Percentiles rank a stretch among this genome's conserved stretches.
These are phyloP conservation scores for Exophiala bonariae DNA, from an alignment of 2,329 filamentous ascomycete species.

Conservation along the genomic window DNA sequence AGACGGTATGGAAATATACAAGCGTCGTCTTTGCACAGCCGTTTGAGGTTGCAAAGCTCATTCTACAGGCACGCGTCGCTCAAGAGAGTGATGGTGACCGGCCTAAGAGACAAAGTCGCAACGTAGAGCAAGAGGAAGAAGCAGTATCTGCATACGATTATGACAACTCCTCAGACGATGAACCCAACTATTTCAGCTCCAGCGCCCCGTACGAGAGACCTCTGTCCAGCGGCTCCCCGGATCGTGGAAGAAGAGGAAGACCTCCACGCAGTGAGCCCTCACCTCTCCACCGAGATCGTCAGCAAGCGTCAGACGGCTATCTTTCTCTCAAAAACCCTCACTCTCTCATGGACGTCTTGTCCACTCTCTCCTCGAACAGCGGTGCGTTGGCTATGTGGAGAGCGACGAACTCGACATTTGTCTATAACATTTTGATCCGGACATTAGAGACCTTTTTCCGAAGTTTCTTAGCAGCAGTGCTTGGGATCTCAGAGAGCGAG, in stretches of 20 bases:
- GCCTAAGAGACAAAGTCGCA: slow-evolving; percentile 10
- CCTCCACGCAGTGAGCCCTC: slow-evolving; percentile 38
- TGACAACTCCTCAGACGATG: slow-evolving; percentile 30
- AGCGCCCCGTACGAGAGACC: slow-evolving; percentile 21
- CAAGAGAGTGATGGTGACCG: slow-evolving; percentile 32
- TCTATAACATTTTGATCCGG: slow-evolving; percentile 83
- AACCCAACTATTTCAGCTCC: slow-evolving; percentile 57
- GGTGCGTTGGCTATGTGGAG: slow-evolving; percentile 94
- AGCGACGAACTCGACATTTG: slow-evolving; percentile 84
- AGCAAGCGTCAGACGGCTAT: slow-evolving; percentile 51
- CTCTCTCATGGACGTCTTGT: slow-evolving; percentile 82
- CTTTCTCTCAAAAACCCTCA: slow-evolving; percentile 72
- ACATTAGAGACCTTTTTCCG: slow-evolving; percentile 90
- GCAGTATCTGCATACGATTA: slow-evolving; percentile 36
- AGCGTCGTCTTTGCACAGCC: slow-evolving; percentile 88
- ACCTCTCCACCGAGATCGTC: slow-evolving; percentile 3
- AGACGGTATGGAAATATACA: slow-evolving; percentile 88
- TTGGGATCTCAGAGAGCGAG: slow-evolving; percentile 82
- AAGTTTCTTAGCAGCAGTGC: slow-evolving; percentile 82
- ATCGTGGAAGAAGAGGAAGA: slow-evolving; percentile 29
- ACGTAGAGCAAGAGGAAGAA: slow-evolving; percentile 13
- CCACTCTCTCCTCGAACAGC: slow-evolving; percentile 85
- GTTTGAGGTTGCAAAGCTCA: slow-evolving; percentile 94
- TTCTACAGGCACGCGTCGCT: slow-evolving; percentile 72
- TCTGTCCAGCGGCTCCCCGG: slow-evolving; percentile 42